Evolutionary conservation across 345 rosid species (phyloP), one percentile per base, ranked within the genome.

Genomic region (Erysimum cheiranthoides): DNA sequence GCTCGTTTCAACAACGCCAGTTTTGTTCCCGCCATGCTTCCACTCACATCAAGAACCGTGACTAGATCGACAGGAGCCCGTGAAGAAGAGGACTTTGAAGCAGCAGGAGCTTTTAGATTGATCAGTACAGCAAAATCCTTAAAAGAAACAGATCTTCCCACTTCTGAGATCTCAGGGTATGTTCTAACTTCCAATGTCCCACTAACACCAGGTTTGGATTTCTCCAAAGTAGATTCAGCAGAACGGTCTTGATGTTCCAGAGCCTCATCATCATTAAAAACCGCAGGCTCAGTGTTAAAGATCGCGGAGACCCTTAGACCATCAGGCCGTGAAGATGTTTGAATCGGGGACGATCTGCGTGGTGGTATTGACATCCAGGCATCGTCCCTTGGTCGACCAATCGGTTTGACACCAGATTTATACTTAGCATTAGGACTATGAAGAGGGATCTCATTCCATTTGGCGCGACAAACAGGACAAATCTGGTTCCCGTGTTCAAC

Each of bases 11-110:
- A 82, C 85, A 95, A 81, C 4, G 98, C 98, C 46, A 95, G 82
- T 77, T 93, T 95, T 58, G 96, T 89, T 35, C 99, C 99, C 0
- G 92, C 89, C 98, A 96, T 96, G 88, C 99, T 96, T 68, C 99
- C 99, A 42, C 99, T 96, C 42, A 91, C 91, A 78, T 96, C 99
- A 79, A 96, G 98, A 65, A 96, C 97, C 1, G 99, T 93, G 47
- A 96, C 90, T 57, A 96, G 85, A 80, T 96, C 99, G 27, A 96
- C 81, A n/a, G 97, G 87, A 62, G 93, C 93, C 18, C 97, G 93
- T 9, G 91, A 84, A 54, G 78, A 68, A 73, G 82, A 53, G 17
- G 73, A 74, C 70, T 69, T 80, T 61, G 73, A 75, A 16, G 82
- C 63, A 69, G 74, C 54, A 45, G 95, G 89, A 79, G 99, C 99